Evolutionary conservation across 2,329 filamentous ascomycete species (phyloP), one percentile per base, ranked within the genome.

Genomic region (Claviceps monticola): DNA sequence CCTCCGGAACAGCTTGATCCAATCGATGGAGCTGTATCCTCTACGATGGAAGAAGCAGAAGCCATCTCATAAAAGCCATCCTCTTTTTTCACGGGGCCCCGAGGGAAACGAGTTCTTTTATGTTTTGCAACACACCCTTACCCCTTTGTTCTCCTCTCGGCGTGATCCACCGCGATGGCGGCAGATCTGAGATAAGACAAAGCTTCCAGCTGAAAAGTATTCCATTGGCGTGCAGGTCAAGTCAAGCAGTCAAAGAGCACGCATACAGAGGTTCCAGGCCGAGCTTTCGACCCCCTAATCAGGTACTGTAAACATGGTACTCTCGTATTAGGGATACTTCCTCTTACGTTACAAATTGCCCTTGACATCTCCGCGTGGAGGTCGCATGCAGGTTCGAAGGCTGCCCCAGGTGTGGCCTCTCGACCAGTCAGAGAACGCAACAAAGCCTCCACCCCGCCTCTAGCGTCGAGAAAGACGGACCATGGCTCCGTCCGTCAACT

Each of bases 401-500:
- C 41, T 43, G 41, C 9, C 29, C 23, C 19, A 16, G 21, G 6
- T 44, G 21, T 7, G 21, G 9, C 29, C 29, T 14, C 19, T 44
- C 19, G 6, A 16, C 44, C 44, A 46, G 16, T 34, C 23, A 34
- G 23, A 46, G 44, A n/a, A 11, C n/a, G 17, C 11, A 8, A 43
- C n/a, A 16, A 14, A 21, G 42, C 5, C 21, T 26, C 42, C 42
- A n/a, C 48, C 48, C 49, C 29, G 41, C 46, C 48, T 34, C 23
- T 47, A 41, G 29, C 41, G 19, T 44, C 16, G 44, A 29, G 45
- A 21, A 17, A 39, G 17, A 41, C 46, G 37, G 46, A 41, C 46
- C 16, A 48, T 37, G 26, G n/a, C 48, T 43, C 37, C 51, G 36
- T 44, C 51, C 46, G 29, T 48, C 23, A 56, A 57, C 55, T 55